A percentile compares a stretch with the other conserved stretches of the same genome.
Evolutionary conservation across 2,329 filamentous ascomycete genomes (phyloP).

Genomic region (Diaporthe vaccinii): DNA sequence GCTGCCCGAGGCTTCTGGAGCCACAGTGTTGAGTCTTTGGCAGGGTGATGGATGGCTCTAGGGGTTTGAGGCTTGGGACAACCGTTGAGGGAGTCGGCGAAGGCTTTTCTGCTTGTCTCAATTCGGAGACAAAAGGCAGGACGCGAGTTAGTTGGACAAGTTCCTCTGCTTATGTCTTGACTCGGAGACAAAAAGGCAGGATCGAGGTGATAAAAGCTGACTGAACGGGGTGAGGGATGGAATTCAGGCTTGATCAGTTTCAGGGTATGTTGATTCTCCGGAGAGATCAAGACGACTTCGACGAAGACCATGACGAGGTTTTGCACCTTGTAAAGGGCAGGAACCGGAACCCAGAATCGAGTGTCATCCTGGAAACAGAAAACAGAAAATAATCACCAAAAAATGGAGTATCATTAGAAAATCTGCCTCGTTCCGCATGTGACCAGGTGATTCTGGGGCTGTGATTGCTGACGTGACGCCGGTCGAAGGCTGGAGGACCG

Average conservation of each 20-base stretch:
- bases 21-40: not conserved
- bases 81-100: not conserved
- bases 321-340: constrained; percentile 18
- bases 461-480: not conserved
- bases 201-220: not conserved
- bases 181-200: not conserved
- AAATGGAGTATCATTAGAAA: constrained; percentile 9
- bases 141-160: not conserved
- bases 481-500: not conserved
- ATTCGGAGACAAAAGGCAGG: not conserved
- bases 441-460: not conserved
- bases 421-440: not conserved
- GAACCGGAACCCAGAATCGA: not conserved
- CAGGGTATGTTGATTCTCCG: not conserved
- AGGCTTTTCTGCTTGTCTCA: not conserved
- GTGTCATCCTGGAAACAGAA: not conserved
- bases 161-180: not conserved
- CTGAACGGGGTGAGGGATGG: not conserved
- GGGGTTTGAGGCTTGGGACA: not conserved
- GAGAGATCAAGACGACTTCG: not conserved
- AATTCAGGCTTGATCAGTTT: not conserved
- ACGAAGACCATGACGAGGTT: not conserved
- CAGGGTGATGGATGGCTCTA: not conserved
- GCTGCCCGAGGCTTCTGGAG: not conserved
- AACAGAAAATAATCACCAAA: not conserved